Evolutionary conservation across 106 monocot genomes (phyloP).

Genomic region (Phalaenopsis equestris): DNA sequence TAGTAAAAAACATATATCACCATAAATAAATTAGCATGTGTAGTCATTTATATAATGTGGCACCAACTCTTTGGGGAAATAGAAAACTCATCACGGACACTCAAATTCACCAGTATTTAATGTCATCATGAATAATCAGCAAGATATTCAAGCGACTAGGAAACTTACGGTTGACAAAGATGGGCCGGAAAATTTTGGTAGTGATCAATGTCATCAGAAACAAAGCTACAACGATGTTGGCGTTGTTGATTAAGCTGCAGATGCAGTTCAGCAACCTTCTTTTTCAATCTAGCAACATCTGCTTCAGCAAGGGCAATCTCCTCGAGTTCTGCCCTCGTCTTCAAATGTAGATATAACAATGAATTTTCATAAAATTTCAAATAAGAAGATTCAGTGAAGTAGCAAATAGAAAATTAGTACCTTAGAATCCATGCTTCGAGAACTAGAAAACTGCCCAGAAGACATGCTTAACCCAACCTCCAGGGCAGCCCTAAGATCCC

Average conservation of each 20-base stretch:
- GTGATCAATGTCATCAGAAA: slow-evolving; percentile 44
- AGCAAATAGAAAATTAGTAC: slow-evolving; percentile 19
- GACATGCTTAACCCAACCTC: slow-evolving; percentile 98
- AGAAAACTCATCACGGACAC: neutral
- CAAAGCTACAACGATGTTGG: slow-evolving; percentile 65
- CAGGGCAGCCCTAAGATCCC: slow-evolving; percentile 94
- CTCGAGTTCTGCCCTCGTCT: slow-evolving; percentile 98
- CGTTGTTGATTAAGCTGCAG: slow-evolving; percentile 93
- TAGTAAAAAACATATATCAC: neutral
- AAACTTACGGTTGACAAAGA: slow-evolving; percentile 46
- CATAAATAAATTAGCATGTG: neutral
- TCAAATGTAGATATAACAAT: slow-evolving; percentile 16
- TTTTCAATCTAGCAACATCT: slow-evolving; percentile 94
- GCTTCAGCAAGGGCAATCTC: slow-evolving; percentile 99
- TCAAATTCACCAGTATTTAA: neutral
- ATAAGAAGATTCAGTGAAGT: neutral
- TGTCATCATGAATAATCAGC: neutral
- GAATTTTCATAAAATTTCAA: slow-evolving; percentile 4
- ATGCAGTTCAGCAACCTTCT: slow-evolving; percentile 97
- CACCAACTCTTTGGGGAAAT: neutral
- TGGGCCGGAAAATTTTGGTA: slow-evolving; percentile 59
- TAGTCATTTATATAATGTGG: neutral
- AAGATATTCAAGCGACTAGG: neutral
- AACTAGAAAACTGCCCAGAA: slow-evolving; percentile 81
- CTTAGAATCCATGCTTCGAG: slow-evolving; percentile 88